Base-by-base conservation (phyloP, 2,329 filamentous ascomycete species). In the Diplodia sapinea region DNA sequence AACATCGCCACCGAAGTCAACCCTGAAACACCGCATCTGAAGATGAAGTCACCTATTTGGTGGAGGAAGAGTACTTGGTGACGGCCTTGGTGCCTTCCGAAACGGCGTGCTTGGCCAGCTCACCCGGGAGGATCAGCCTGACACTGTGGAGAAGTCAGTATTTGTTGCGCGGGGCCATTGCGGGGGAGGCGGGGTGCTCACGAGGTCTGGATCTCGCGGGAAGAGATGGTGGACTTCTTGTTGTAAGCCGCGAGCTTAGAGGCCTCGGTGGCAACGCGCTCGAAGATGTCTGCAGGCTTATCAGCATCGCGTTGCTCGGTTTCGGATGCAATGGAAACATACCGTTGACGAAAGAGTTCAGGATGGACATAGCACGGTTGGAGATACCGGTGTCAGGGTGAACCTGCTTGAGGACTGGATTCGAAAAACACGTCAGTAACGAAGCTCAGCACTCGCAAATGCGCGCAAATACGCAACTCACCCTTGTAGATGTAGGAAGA, bases 401-500 rank as follows among this genome's bases (percentile, higher is more conserved):
- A 75, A 99, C 95, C 89, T 99, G 95, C 91, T 99, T 99, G 82
- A 99, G 91, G 78, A 99, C 95, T 98, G 75, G 8, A 73, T 63
- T 66, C 20, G 65, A 73, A 72, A 72, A 70, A 79, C n/a, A 78
- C 77, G 79, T 82, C 71, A 81, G 78, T 63, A 63, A 67, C 68
- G 69, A n/a, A 51, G 49, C 33, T 61, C 51, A 56, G 51, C 67
- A 69, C 43, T 61, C 43, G 49, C 54, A 50, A 36, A 43, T 36
- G 31, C 59, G 70, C 68, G 73, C 69, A 29, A 80, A 68, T 15
- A 51, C 67, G 72, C 68, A 47, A 80, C 88, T 82, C 80, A 97
- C 94, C 95, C 88, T 98, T 99, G 92, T 98, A 99, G 85, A 99
- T 99, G 89, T 99, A 99, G 67, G 93, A 96, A 75, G 92, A 96